A percentile compares a stretch with the other conserved stretches of the same genome.
Conservation (phyloP, 176 grass and related monocot species). For the Areca catechu region DNA sequence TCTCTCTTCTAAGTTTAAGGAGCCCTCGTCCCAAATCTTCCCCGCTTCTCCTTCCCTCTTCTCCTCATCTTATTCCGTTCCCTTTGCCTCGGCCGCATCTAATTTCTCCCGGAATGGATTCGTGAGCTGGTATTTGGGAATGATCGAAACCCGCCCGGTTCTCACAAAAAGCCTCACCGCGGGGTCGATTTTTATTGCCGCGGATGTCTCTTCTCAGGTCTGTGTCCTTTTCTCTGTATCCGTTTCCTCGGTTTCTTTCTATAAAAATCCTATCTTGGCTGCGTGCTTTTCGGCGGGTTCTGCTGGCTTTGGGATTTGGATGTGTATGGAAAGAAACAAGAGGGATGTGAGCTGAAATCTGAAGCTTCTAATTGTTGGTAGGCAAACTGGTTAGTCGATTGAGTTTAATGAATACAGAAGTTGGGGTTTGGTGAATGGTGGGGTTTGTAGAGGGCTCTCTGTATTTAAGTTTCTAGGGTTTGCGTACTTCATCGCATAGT, state of each 20-base stretch:
- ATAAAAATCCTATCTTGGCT: neutral
- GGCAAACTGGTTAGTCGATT: too few relatives aligned
- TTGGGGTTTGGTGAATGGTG: too few relatives aligned
- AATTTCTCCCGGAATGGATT: constrained; percentile 24
- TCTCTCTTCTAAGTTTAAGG: constrained; percentile 27
- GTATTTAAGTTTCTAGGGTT: too few relatives aligned
- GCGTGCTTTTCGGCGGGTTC: neutral
- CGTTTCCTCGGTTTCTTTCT: neutral
- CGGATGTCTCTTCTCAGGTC: constrained; percentile 82
- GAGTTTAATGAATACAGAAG: too few relatives aligned
- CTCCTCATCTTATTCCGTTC: neutral
- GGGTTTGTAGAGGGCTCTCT: too few relatives aligned
- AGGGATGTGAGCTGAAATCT: too few relatives aligned
- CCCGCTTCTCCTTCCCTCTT: neutral
- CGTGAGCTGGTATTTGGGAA: constrained; percentile 60
- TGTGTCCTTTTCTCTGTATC: neutral
- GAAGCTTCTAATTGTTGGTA: too few relatives aligned
- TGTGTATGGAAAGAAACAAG: neutral
- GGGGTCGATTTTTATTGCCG: constrained; percentile 65
- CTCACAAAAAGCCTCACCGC: constrained; percentile 91
- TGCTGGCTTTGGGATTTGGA: neutral
- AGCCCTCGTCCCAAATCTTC: constrained; percentile 8
- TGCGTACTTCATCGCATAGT: too few relatives aligned
- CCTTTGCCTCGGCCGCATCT: neutral
- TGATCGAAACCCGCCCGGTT: constrained; percentile 59